Evolutionary conservation across 208 protist genomes (phyloP).

Genomic region (Acanthamoeba sp.): DNA sequence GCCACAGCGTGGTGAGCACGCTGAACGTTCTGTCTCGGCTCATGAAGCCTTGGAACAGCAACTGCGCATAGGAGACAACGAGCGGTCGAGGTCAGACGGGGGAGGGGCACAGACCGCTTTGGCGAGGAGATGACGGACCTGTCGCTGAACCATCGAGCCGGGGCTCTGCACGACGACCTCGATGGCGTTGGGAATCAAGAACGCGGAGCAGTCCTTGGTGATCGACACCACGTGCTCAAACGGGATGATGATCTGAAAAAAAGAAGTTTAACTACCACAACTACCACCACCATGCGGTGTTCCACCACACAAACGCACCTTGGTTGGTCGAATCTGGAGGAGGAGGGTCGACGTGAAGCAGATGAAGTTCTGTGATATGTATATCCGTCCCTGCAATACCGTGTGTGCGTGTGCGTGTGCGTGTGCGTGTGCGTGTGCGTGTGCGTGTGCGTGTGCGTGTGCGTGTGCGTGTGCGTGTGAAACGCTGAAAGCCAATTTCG

Average conservation of each 20-base stretch:
- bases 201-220: not conserved
- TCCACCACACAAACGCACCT: not conserved
- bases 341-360: slow-evolving; percentile 47
- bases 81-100: too few relatives aligned
- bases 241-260: not conserved
- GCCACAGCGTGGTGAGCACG: slow-evolving; percentile 16
- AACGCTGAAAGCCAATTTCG: too few relatives aligned
- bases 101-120: too few relatives aligned
- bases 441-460: too few relatives aligned
- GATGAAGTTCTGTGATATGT: slow-evolving; percentile 56
- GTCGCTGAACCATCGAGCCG: not conserved
- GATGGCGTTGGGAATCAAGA: slow-evolving; percentile 11
- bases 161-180: not conserved
- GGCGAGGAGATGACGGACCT: not conserved
- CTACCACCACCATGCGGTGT: not conserved
- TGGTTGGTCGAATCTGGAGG: not conserved
- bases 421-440: too few relatives aligned
- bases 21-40: not conserved
- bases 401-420: not conserved
- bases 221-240: slow-evolving; percentile 8
- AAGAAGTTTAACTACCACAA: too few relatives aligned
- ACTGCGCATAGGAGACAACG: not conserved
- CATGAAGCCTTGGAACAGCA: slow-evolving; percentile 43
- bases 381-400: not conserved
- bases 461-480: too few relatives aligned